Conservation (phyloP, 805 yeast genomes). For the Saccharomycopsis fodiens region DNA sequence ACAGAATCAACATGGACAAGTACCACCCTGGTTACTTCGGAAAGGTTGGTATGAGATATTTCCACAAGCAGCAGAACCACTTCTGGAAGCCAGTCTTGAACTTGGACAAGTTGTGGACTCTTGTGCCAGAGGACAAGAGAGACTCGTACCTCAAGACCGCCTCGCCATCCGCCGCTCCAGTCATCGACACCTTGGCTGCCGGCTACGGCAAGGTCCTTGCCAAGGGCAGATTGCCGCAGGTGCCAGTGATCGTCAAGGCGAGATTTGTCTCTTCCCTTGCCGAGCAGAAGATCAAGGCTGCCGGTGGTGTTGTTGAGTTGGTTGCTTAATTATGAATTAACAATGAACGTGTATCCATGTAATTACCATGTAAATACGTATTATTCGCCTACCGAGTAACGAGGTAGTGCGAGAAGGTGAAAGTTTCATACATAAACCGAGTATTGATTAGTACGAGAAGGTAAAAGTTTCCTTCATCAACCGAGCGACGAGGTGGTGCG, state of each 20-base stretch:
- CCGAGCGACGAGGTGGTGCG: no score
- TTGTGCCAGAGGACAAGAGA: conserved; percentile 88
- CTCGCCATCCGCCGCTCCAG: conserved; percentile 90
- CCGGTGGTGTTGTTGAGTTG: conserved; percentile 99
- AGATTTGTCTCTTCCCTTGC: conserved; percentile 99
- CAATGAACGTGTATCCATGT: not conserved
- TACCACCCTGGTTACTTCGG: conserved; percentile 99
- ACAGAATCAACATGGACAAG: conserved; percentile 99
- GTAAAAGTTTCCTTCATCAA: no score
- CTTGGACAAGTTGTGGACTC: conserved; percentile 98
- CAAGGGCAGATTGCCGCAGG: conserved; percentile 96
- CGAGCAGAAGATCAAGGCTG: conserved; percentile 99
- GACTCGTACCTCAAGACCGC: conserved; percentile 86
- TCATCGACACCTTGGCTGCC: conserved; percentile 97
- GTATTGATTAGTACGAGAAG: no score
- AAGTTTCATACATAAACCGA: no score
- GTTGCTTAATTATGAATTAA: conserved; percentile 64
- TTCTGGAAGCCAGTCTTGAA: conserved; percentile 98
- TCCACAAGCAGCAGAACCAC: conserved; percentile 91
- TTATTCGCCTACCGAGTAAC: not conserved
- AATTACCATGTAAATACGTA: not conserved
- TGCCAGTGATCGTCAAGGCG: conserved; percentile 98
- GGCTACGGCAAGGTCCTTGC: conserved; percentile 99
- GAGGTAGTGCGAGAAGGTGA: no score
- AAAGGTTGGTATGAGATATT: conserved; percentile 99